Base-by-base conservation (phyloP, 192 early-diverging fungal genomes). In the Coemansia erecta region DNA sequence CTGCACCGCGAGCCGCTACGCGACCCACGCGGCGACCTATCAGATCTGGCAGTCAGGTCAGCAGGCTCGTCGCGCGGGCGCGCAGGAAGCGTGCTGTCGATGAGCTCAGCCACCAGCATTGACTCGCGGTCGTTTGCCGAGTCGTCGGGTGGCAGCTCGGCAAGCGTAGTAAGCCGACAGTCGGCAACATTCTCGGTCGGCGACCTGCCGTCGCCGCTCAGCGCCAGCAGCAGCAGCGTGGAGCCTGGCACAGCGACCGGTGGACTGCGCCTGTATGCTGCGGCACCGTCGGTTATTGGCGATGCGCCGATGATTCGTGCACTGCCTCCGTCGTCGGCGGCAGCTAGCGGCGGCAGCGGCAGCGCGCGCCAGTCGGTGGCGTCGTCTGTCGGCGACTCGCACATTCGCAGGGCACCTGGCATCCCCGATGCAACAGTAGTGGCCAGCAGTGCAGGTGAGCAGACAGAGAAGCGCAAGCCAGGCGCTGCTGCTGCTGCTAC, bases 21-120 rank as follows among this genome's bases (percentile, higher is more conserved):
- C 24, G 73, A 77, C 47, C 73, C 73, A 0, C 60, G 73, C 15
- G 73, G 51, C 19, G 73, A 69, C 31, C 56, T 76, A 28, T 69
- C 73, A 4, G 66, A 61, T 11, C 48, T 76, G 51, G 56, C 51
- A 6, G 61, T 63, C n/a, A 22, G 26, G 42, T 13, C 42, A 1
- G 1, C 57, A 49, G 14, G 42, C 42, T 15, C 17, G 22, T 11
- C 21, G 47, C 41, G 42, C 49, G 18, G 24, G 41, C 55, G 63
- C 17, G n/a, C 58, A 14, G 31, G 39, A 39, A 26, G 24, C 7
- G 61, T 61, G 23, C 58, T 61, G 31, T 57, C 60, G 6, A 23
- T 70, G 2, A 53, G 61, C 56, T 70, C 67, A 1, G 37, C 58
- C 9, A 56, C 46, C 33, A 70, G 60, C 50, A 57, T 24, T 2